Percentiles rank a stretch among this genome's conserved stretches.
phyloP scores from a whole-genome alignment of 2,329 filamentous ascomycete genomes.

The Ascocoryne sarcoides region DNA sequence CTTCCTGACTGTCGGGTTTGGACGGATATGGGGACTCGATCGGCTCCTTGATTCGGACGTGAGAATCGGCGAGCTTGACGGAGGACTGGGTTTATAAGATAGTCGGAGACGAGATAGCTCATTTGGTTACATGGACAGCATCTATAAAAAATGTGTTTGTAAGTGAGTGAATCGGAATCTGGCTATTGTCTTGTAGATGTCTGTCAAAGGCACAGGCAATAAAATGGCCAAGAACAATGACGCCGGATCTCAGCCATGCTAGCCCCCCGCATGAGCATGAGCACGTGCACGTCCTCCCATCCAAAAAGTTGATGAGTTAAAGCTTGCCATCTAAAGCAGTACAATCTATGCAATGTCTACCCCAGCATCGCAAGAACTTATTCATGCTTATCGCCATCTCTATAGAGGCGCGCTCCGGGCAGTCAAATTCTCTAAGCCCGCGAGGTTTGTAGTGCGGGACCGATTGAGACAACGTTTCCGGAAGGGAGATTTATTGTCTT shows the following conservation, averaged over 20 bases:
- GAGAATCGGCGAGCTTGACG: slow-evolving; percentile 57
- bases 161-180: too few species aligned
- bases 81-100: slow-evolving; percentile 57
- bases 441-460: slow-evolving; percentile 53
- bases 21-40: slow-evolving; percentile 27
- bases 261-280: too few species aligned
- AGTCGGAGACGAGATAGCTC: slow-evolving; percentile 56
- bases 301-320: too few species aligned
- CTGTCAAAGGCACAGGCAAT: too few species aligned
- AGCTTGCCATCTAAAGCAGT: too few species aligned
- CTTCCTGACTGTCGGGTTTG: slow-evolving; percentile 7
- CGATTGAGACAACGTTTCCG: slow-evolving; percentile 52
- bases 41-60: slow-evolving; percentile 29
- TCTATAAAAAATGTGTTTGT: too few species aligned
- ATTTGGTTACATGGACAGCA: too few species aligned
- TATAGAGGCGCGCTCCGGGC: slow-evolving; percentile 60
- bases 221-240: too few species aligned
- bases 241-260: too few species aligned
- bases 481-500: slow-evolving; percentile 34
- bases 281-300: too few species aligned
- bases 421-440: slow-evolving; percentile 62
- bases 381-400: slow-evolving; percentile 61
- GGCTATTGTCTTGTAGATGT: too few species aligned
- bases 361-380: slow-evolving; percentile 26
- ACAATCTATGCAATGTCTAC: too few species aligned